phyloP scores from a whole-genome alignment of 768 basidiomycete species.

The Tephrocybe sp. region DNA sequence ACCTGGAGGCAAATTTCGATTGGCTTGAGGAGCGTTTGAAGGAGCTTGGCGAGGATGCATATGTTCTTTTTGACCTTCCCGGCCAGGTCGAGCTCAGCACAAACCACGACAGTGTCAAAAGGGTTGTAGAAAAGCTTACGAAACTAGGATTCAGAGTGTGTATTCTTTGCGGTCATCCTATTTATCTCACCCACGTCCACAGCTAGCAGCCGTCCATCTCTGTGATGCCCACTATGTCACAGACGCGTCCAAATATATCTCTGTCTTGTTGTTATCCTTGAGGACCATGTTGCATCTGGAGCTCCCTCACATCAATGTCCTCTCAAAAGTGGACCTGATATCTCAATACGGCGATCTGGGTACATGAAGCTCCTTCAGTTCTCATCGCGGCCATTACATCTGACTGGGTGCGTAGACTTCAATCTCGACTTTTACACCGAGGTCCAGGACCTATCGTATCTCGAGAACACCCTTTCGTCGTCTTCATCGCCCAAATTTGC shows the following conservation, averaged over 20 bases:
- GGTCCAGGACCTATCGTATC: slow-evolving; percentile 91
- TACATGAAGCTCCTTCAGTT: slow-evolving; percentile 32
- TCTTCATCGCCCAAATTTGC: slow-evolving; percentile 64
- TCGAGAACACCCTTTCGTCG: slow-evolving; percentile 70
- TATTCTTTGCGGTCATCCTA: background rate
- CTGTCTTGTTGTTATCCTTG: slow-evolving; percentile 86
- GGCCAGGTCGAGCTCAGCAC: slow-evolving; percentile 98
- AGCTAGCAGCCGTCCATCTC: slow-evolving; percentile 93
- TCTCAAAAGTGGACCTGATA: slow-evolving; percentile 94
- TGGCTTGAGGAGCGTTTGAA: slow-evolving; percentile 73
- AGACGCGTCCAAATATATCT: slow-evolving; percentile 93
- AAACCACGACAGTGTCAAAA: slow-evolving; percentile 88
- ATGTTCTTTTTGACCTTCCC: slow-evolving; percentile 93
- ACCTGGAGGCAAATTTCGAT: slow-evolving; percentile 93
- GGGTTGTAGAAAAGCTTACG: slow-evolving; percentile 66
- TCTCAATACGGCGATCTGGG: slow-evolving; percentile 89
- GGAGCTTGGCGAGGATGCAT: slow-evolving; percentile 70
- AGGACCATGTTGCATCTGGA: slow-evolving; percentile 98
- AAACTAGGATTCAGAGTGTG: slow-evolving; percentile 87
- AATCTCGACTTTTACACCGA: slow-evolving; percentile 98
- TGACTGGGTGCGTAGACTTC: slow-evolving; percentile 62
- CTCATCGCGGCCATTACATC: slow-evolving; percentile 2
- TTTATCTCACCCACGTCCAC: slow-evolving; percentile 8
- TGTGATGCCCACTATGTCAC: slow-evolving; percentile 98
- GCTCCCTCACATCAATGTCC: slow-evolving; percentile 96